Conservation (phyloP, 2,329 filamentous ascomycete species). For the Pseudogymnoascus sp. region DNA sequence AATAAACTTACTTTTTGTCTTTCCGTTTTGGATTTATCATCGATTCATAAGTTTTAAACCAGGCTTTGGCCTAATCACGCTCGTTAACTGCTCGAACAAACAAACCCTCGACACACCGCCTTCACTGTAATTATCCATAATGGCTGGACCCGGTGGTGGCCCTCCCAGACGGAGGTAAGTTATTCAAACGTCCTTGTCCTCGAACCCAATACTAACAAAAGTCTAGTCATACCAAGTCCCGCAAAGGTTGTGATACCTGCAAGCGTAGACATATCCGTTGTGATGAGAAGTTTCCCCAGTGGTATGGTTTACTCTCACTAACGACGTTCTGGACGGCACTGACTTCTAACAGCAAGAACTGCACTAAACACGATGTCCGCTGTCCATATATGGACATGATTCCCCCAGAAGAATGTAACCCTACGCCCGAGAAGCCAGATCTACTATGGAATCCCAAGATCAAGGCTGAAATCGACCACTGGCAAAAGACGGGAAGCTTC, state of each 20-base stretch:
- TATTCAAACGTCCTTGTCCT: neutral
- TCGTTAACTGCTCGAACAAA: slow-evolving; percentile 30
- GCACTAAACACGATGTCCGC: slow-evolving; percentile 96
- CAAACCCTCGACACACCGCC: slow-evolving; percentile 20
- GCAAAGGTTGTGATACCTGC: slow-evolving; percentile 97
- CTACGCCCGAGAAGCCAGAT: slow-evolving; percentile 56
- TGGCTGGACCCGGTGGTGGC: slow-evolving; percentile 93
- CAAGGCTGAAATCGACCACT: slow-evolving; percentile 71
- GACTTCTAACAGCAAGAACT: slow-evolving; percentile 67
- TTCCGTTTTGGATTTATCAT: neutral
- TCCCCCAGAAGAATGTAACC: slow-evolving; percentile 54
- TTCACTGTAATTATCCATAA: slow-evolving; percentile 38
- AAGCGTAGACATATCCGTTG: slow-evolving; percentile 96
- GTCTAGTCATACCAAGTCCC: slow-evolving; percentile 93
- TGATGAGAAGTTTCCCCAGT: slow-evolving; percentile 96
- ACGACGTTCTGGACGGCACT: slow-evolving; percentile 15
- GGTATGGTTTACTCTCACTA: slow-evolving; percentile 48
- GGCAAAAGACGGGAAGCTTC: slow-evolving; percentile 77
- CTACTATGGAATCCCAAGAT: slow-evolving; percentile 84
- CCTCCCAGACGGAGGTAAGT: slow-evolving; percentile 66
- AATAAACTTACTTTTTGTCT: neutral
- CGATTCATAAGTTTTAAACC: slow-evolving; percentile 2
- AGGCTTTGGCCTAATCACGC: slow-evolving; percentile 9
- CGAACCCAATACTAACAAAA: slow-evolving; percentile 17
- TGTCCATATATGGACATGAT: slow-evolving; percentile 95